Conservation (phyloP, 129 eudicot species). For the Oenanthe sinensis region DNA sequence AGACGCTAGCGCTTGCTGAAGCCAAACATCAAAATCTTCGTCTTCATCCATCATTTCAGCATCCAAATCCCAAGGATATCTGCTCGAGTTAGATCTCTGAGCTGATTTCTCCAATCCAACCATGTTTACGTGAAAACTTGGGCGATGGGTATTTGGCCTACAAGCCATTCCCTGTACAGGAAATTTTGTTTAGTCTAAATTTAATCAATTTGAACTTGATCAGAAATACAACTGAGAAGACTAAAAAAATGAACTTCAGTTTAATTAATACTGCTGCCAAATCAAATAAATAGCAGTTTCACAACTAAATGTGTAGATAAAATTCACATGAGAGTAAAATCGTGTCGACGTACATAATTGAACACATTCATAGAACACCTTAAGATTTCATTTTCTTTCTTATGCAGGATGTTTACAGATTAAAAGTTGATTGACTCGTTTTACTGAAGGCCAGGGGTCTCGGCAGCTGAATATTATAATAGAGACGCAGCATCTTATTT, state of each 20-base stretch:
- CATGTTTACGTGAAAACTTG: slow-evolving; percentile 96
- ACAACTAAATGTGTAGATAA: not conserved
- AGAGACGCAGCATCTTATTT: too few relatives aligned
- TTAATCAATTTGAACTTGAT: not conserved
- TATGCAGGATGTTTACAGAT: not conserved
- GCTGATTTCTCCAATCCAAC: slow-evolving; percentile 65
- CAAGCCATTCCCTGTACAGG: slow-evolving; percentile 89
- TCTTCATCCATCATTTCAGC: slow-evolving; percentile 93
- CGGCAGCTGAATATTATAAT: too few relatives aligned
- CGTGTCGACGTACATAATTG: not conserved
- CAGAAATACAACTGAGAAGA: not conserved
- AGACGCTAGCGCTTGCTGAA: slow-evolving; percentile 87
- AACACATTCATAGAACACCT: not conserved
- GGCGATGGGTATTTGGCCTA: slow-evolving; percentile 92
- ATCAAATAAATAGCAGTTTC: not conserved
- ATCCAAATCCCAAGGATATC: slow-evolving; percentile 93
- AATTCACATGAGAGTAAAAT: not conserved
- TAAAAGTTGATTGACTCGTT: too few relatives aligned
- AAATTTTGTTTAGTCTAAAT: not conserved
- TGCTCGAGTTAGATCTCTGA: slow-evolving; percentile 60
- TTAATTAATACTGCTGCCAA: not conserved
- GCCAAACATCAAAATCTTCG: slow-evolving; percentile 93
- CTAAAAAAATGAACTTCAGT: not conserved
- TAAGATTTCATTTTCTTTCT: not conserved
- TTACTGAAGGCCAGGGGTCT: too few relatives aligned